Evolutionary conservation across 306 rosid genomes (phyloP).

Genomic region (Coriaria nepalensis): DNA sequence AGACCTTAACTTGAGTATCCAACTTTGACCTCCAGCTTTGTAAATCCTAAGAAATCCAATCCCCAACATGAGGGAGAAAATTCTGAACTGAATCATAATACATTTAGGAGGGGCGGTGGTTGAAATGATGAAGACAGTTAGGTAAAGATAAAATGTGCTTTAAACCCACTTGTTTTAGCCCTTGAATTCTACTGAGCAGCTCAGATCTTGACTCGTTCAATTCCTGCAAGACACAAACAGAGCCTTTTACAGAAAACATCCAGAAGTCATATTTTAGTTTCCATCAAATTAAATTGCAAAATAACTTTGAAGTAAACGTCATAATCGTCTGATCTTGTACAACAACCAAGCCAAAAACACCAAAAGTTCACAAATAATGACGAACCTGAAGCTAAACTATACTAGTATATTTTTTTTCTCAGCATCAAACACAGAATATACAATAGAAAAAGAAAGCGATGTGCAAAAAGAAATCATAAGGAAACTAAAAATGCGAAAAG

Average conservation of each 20-base stretch:
- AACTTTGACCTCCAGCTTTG: slow-evolving; percentile 86
- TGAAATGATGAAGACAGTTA: slow-evolving; percentile 4
- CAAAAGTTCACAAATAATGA: not conserved
- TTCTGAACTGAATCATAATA: not conserved
- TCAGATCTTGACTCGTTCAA: slow-evolving; percentile 84
- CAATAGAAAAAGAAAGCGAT: not conserved
- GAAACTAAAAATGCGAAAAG: not conserved
- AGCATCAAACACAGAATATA: not conserved
- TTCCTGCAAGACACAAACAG: slow-evolving; percentile 37
- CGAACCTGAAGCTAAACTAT: too few species aligned
- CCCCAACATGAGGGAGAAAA: too few species aligned
- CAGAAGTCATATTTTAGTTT: not conserved
- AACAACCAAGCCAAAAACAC: slow-evolving; percentile 6
- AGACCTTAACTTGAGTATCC: slow-evolving; percentile 74
- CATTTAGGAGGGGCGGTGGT: slow-evolving; percentile 1
- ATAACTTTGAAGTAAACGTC: too few species aligned
- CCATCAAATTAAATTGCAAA: not conserved
- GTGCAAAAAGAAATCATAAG: not conserved
- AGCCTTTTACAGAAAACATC: not conserved
- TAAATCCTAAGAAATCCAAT: slow-evolving; percentile 47
- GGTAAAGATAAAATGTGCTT: not conserved
- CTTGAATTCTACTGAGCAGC: slow-evolving; percentile 68
- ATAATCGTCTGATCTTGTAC: not conserved
- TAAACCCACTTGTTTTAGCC: slow-evolving; percentile 58
- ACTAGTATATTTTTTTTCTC: too few species aligned